Conservation (phyloP, 805 yeast genomes). For the Brettanomyces nanus region DNA sequence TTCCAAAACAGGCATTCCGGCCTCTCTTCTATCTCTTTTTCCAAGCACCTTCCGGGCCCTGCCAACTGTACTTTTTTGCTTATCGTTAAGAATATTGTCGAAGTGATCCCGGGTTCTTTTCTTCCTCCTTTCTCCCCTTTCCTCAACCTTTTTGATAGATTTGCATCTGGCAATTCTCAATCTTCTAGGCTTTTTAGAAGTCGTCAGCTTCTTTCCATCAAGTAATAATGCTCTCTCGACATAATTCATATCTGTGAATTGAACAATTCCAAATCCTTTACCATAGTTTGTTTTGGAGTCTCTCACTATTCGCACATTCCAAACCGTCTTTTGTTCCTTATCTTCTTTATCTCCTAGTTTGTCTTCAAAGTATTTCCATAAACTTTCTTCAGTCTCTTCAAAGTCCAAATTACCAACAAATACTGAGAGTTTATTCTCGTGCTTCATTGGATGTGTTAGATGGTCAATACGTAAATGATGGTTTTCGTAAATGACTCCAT, state of each 20-base stretch:
- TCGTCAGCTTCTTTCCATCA: constrained; percentile 53
- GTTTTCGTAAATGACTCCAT: constrained; percentile 59
- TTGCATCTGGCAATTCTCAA: constrained; percentile 74
- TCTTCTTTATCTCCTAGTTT: constrained; percentile 36
- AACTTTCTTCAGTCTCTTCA: constrained; percentile 81
- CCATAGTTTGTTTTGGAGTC: constrained; percentile 93
- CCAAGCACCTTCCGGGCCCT: constrained; percentile 71
- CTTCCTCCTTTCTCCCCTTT: constrained; percentile 15
- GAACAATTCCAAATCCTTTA: constrained; percentile 95
- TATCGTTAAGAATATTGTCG: constrained; percentile 38
- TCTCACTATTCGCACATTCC: constrained; percentile 82
- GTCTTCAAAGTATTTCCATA: constrained; percentile 71
- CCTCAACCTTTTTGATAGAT: constrained; percentile 15
- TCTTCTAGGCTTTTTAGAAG: constrained; percentile 37
- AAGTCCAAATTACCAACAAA: constrained; percentile 93
- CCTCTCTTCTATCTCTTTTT: constrained; percentile 67
- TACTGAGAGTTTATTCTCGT: constrained; percentile 74
- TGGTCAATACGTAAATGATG: constrained; percentile 88
- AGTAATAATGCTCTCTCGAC: constrained; percentile 78
- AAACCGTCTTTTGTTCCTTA: constrained; percentile 42
- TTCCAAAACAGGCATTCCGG: constrained; percentile 55
- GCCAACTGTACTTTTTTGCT: constrained; percentile 70
- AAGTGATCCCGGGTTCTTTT: constrained; percentile 13
- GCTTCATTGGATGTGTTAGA: constrained; percentile 83
- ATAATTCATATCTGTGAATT: constrained; percentile 62